These are phyloP conservation scores for Phytopythium litorale DNA, from an alignment of 352 stramenopile species.

Conservation along the genomic window DNA sequence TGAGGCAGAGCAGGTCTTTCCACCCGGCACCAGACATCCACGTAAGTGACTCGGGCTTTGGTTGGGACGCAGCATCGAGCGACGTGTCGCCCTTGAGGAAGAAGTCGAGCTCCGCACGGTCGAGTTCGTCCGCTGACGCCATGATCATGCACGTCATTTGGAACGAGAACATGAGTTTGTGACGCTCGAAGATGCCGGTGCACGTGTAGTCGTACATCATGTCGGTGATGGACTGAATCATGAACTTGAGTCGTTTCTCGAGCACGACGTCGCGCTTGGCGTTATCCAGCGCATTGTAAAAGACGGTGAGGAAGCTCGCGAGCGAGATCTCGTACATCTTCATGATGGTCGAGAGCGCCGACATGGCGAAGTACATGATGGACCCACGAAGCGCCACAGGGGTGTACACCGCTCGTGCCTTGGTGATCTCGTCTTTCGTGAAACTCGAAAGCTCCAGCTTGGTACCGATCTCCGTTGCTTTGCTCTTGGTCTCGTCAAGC, in stretches of 20 bases:
- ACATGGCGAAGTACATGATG: conserved; percentile 95
- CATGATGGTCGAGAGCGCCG: conserved; percentile 90
- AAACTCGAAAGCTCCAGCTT: conserved; percentile 92
- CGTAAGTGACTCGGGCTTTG: conserved; percentile 60
- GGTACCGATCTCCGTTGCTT: conserved; percentile 91
- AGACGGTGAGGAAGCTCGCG: conserved; percentile 90
- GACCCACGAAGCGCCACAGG: conserved; percentile 90
- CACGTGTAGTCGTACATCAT: conserved; percentile 97
- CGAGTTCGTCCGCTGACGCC: conserved; percentile 74
- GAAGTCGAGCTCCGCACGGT: conserved; percentile 90
- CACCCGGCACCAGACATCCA: conserved; percentile 90
- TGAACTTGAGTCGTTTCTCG: conserved; percentile 82
- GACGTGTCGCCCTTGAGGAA: conserved; percentile 96
- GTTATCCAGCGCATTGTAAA: conserved; percentile 87
- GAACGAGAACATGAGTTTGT: conserved; percentile 97
- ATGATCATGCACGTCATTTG: conserved; percentile 97
- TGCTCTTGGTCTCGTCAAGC: conserved; percentile 94
- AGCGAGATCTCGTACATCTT: conserved; percentile 96
- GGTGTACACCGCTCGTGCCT: conserved; percentile 87
- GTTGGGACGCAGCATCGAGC: conserved; percentile 69
- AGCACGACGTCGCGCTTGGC: conserved; percentile 91
- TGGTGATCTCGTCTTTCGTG: conserved; percentile 94
- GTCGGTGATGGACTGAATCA: conserved; percentile 89
- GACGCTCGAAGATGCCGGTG: conserved; percentile 96
- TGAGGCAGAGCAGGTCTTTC: conserved; percentile 91